These are phyloP conservation scores for Arthrobotrys iridis DNA, from an alignment of 2,329 filamentous ascomycete genomes.

Conservation along the genomic window DNA sequence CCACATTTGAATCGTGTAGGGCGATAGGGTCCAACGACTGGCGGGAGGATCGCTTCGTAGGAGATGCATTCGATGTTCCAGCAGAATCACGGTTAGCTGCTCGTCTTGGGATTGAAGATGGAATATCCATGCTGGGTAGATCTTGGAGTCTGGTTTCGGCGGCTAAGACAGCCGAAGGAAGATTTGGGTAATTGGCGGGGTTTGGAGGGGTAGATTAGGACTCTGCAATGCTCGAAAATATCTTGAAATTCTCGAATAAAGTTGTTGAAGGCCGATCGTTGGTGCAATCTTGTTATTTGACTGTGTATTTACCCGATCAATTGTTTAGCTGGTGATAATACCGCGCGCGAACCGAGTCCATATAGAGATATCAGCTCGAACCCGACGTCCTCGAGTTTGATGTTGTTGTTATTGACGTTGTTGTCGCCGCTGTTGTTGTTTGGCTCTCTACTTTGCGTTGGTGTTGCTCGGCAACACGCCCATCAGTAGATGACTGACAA, in stretches of 20 bases:
- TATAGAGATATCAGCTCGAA: not conserved
- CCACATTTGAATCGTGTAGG: constrained; percentile 26
- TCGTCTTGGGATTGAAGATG: constrained; percentile 44
- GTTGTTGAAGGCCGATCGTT: not conserved
- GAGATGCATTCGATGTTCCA: constrained; percentile 21
- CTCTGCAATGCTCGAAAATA: not conserved
- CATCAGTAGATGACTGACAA: too few species aligned
- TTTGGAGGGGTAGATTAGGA: not conserved
- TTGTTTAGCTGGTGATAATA: not conserved
- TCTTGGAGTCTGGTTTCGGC: not conserved
- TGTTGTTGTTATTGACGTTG: constrained; percentile 3
- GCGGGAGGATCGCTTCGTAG: constrained; percentile 36
- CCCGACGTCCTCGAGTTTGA: not conserved
- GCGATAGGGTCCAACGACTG: constrained; percentile 30
- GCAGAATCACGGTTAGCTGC: constrained; percentile 26
- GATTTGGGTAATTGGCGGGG: not conserved
- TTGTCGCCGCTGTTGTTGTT: constrained; percentile 4
- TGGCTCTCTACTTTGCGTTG: not conserved
- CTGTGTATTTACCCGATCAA: not conserved
- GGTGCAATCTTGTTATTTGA: not conserved
- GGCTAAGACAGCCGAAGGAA: not conserved
- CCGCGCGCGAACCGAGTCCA: not conserved
- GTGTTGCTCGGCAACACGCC: constrained; percentile 28
- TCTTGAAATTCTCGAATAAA: not conserved
- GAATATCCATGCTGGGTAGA: constrained; percentile 26